Evolutionary conservation across 495 filamentous ascomycete species (phyloP), one percentile per base, ranked within the genome.

Genomic region (Trypethelium eluteriae): DNA sequence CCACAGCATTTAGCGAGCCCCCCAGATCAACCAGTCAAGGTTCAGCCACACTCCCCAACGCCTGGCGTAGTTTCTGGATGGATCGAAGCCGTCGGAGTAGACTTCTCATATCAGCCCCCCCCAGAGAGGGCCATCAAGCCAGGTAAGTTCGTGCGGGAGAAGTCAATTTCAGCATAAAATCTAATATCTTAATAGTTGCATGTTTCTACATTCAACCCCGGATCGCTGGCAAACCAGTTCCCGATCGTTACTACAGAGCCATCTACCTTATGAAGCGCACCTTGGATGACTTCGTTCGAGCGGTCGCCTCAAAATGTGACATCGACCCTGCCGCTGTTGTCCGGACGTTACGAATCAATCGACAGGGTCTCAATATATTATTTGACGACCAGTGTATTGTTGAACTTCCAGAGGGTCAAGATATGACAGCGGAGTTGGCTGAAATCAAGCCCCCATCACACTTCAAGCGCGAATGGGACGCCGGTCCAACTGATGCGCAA

Each of bases 1-100:
- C 76, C 64, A 62, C 82, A 74, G 65, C 76, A 75, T 64, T 73
- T 72, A 44, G 77, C 68, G 64, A 82, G 75, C 68, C 79, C 68
- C 71, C 80, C 77, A 1, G 84, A 86, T 63, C 79, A 83, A 50
- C 80, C 84, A 3, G 76, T 80, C 11, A 83, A 82, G 63, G 73
- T 88, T 1, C 79, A 80, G 62, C 64, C 75, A 25, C 64, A 68
- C 32, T 76, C 81, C 5, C 72, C 73, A 32, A 70, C 69, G 35
- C 67, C 69, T 57, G 83, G 86, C 11, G 80, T 80, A 49, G 74
- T 88, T 66, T 84, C 86, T 36, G 88, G 90, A 1, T 97, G 87
- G 86, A 93, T 98, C 66, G 93, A 99, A 74, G 92, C 91, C 1
- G 77, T 96, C 6, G 94, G 89, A 47, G 90, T 98, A 36, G 95